Conservation (phyloP, 2,329 filamentous ascomycete genomes). For the Aspergillus neoniger region DNA sequence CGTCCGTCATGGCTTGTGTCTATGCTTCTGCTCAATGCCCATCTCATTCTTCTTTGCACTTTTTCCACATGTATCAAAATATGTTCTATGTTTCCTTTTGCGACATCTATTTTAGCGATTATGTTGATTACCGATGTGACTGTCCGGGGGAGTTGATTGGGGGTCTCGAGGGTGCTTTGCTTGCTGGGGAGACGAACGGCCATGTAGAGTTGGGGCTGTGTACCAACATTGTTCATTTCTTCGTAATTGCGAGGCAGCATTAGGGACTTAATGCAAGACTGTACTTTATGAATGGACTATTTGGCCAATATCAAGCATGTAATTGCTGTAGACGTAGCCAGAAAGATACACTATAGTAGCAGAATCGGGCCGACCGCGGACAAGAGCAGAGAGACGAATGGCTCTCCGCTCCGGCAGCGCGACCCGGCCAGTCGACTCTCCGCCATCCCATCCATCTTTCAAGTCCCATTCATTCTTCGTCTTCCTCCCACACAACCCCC, state of each 20-base stretch:
- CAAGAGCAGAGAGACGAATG: neutral
- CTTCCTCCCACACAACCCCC: neutral
- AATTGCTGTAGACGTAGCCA: neutral
- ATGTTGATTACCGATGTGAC: neutral
- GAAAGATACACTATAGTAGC: neutral
- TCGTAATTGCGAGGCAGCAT: neutral
- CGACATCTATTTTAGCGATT: slow-evolving; percentile 2
- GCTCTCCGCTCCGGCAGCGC: neutral
- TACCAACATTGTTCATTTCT: neutral
- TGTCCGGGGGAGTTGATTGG: neutral
- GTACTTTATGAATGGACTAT: neutral
- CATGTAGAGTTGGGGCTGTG: slow-evolving; percentile 4
- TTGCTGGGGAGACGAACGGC: neutral
- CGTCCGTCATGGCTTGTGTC: neutral
- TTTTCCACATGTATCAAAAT: neutral
- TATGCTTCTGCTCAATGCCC: neutral
- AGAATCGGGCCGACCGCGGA: slow-evolving; percentile 6
- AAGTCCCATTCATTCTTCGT: neutral
- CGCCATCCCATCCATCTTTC: neutral
- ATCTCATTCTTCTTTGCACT: neutral
- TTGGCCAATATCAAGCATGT: neutral
- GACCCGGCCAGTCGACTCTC: neutral
- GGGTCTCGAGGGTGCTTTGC: neutral
- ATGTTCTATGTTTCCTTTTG: neutral
- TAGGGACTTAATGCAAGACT: neutral